Evolutionary conservation across 2,329 filamentous ascomycete species (phyloP), one percentile per base, ranked within the genome.

Genomic region (Sporothrix brunneoviolacea): DNA sequence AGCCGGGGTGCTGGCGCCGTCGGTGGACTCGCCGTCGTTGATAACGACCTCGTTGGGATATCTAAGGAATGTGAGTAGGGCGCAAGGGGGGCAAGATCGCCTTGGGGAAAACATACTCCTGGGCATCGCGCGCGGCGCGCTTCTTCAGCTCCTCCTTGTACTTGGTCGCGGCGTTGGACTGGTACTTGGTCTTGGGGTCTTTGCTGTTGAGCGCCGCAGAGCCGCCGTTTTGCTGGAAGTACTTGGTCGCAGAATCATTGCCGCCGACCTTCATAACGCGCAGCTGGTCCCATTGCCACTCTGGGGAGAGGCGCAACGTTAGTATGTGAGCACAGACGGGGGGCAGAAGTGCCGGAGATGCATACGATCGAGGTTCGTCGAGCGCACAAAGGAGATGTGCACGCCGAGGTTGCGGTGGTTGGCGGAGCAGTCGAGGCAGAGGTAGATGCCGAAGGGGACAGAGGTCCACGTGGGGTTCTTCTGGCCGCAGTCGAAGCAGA

Each of bases 391-490:
- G 61, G 91, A 96, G 71, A 98, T 96, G 71, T 98, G 93, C 54
- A 97, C 91, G 69, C 93, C 93, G 62, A 98, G 83, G 70, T 97
- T 97, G 61, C 93, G 86, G 70, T 98, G 93, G 69, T 96, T 90
- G 51, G 91, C 86, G 37, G 91, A 96, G 74, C 93, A 98, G 72
- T 98, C 93, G 62, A 98, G 84, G 65, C 93, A 98, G 19, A 98
- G 82, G 68, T 97, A 98, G 68, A 98, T 97, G 64, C 56, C 93
- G 58, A 98, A 90, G 10, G 91, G 91, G 28, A 96, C 91, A 7
- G 91, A 97, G 8, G 91, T 95, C 93, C 93, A 98, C 53, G 93
- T 97, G 55, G 93, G 93, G 66, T 96, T 96, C 73, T 97, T 97
- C 63, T 90, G 86, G 66, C 88, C 84, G 71, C 93, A 98, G 73